A percentile compares a stretch with the other conserved stretches of the same genome.
Evolutionary conservation across 2,329 filamentous ascomycete genomes (phyloP).

Genomic region (Juglanconis juglandina): DNA sequence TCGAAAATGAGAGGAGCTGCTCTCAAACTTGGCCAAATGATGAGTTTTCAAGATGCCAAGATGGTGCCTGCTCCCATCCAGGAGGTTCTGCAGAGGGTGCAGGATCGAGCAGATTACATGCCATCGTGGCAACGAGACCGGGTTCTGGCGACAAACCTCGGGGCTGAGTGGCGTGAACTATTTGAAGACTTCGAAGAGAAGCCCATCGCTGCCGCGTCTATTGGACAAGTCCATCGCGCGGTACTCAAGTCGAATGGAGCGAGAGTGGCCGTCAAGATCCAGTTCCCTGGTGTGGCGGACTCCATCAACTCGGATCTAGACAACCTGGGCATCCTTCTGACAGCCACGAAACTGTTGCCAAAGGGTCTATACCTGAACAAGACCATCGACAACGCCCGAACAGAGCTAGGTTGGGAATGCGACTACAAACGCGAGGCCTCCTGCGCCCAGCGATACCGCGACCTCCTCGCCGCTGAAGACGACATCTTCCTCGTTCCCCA

Average conservation of each 20-base stretch:
- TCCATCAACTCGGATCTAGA: conserved; percentile 96
- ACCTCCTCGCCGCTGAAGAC: conserved; percentile 71
- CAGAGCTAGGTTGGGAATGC: conserved; percentile 94
- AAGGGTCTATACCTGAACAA: conserved; percentile 93
- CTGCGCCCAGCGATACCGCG: conserved; percentile 71
- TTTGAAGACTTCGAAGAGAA: conserved; percentile 84
- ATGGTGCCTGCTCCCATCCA: conserved; percentile 87
- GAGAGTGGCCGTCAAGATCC: conserved; percentile 89
- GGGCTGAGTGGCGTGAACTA: conserved; percentile 76
- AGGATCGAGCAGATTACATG: conserved; percentile 98
- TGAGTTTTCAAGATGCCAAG: conserved; percentile 96
- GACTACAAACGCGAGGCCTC: conserved; percentile 88
- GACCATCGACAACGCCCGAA: conserved; percentile 91
- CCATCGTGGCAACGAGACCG: conserved; percentile 86
- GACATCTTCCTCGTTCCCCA: conserved; percentile 76
- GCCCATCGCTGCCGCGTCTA: conserved; percentile 92
- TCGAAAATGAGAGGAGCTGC: conserved; percentile 96
- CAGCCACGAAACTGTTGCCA: conserved; percentile 83
- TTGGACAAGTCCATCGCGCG: conserved; percentile 91
- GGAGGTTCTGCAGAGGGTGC: conserved; percentile 86
- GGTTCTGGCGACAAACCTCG: conserved; percentile 76
- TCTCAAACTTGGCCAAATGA: conserved; percentile 95
- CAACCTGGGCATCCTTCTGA: conserved; percentile 86
- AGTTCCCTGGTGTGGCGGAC: conserved; percentile 92
- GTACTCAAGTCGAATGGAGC: conserved; percentile 70